Base-by-base conservation (phyloP, 139 green algal genomes). In the Chlorella sorokiniana region DNA sequence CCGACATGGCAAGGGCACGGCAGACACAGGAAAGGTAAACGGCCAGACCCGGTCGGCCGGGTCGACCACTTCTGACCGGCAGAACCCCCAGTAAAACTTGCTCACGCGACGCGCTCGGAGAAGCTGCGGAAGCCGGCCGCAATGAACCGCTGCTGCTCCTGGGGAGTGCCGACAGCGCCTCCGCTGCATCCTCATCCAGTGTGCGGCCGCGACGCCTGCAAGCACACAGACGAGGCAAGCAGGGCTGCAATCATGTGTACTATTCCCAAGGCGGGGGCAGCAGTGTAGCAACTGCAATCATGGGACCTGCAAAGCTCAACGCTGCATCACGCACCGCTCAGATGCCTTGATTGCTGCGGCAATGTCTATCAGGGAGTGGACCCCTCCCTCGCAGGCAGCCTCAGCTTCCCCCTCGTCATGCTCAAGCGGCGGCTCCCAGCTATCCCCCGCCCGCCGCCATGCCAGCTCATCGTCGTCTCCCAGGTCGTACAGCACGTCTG, bases 161-260 rank as follows among this genome's bases (percentile, higher is more conserved):
- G 14, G 75, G 75, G 5, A 81, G 41, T 41, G 31, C 59, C 2
- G 38, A 31, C 14, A 81, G 59, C 31, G 48, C 45, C 29, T 70
- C 75, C 5, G 59, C 40, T 22, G 59, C 42, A 0, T 81, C 75
- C 59, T 81, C 35, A 0, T 81, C 75, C 14, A 71, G 10, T 1
- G 75, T 81, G 40, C 75, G 56, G 37, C 75, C 75, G 1, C 75
- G 75, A 40, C 62, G 59, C 75, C 75, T 81, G 74, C 38, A 42
- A 4, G 37, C 11, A 40, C 2, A 45, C 44, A 61, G n/a, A n/a
- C 56, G n/a, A 65, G 48, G 48, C 14, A 16, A 56, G 56, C 56
- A 65, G 18, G 23, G n/a, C 56, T 16, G 56, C 56, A 65, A 59
- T 59, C 16, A 16, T 59, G 48, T 16, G 16, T 59, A 16, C 48